Evolutionary conservation across 345 rosid species (phyloP).

Genomic region (Melaleuca quinquenervia): DNA sequence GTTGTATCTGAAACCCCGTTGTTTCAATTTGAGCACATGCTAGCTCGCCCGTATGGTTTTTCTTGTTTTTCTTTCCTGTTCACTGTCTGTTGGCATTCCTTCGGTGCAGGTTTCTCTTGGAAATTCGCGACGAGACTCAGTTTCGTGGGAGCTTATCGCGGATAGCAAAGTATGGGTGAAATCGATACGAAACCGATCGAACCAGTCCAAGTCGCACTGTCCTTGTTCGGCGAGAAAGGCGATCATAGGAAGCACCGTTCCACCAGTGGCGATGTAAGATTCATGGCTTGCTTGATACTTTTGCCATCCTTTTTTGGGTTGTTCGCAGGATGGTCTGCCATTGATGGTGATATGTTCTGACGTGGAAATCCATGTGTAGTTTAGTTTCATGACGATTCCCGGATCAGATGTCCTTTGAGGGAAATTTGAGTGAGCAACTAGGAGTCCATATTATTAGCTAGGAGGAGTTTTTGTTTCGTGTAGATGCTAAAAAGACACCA

Average conservation of each 20-base stretch:
- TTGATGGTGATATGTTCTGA: background rate
- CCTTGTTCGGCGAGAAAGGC: slow-evolving; percentile 21
- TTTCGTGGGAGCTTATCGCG: background rate
- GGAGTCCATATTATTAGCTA: background rate
- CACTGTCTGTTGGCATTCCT: fast-evolving
- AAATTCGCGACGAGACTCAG: background rate
- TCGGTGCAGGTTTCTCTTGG: background rate
- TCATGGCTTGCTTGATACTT: background rate
- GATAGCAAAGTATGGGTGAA: slow-evolving; percentile 24
- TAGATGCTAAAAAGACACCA: background rate
- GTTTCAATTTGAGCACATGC: background rate
- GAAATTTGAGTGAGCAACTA: background rate
- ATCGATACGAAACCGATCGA: slow-evolving; percentile 40
- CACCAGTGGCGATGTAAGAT: slow-evolving; percentile 16
- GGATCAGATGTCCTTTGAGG: fast-evolving
- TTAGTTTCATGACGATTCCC: background rate
- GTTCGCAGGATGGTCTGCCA: background rate
- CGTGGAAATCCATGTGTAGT: background rate
- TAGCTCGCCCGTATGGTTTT: background rate
- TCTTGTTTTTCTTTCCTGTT: background rate
- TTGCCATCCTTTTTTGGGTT: background rate
- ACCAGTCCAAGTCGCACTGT: slow-evolving; percentile 36
- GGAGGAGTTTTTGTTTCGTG: background rate
- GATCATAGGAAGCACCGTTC: slow-evolving; percentile 14
- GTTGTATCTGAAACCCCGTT: background rate